These are phyloP conservation scores for Talaromyces nanjingensis DNA, from an alignment of 495 filamentous ascomycete species.

Conservation along the genomic window DNA sequence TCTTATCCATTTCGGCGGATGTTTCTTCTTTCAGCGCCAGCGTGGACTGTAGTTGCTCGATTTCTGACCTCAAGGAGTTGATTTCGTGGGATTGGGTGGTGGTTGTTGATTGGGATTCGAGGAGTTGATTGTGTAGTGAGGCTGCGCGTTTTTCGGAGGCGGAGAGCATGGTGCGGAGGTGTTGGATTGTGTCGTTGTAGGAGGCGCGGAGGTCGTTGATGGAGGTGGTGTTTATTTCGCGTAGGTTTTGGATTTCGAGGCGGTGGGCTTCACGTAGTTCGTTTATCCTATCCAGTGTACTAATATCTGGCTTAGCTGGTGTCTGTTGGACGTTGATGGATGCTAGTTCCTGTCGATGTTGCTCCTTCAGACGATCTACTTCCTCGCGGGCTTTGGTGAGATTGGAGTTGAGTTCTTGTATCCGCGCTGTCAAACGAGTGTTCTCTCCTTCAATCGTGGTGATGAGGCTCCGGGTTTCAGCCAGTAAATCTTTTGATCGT, in stretches of 20 bases:
- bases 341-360: slow-evolving; percentile 22
- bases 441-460: slow-evolving; percentile 43
- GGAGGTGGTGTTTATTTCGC: slow-evolving; percentile 30
- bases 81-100: slow-evolving; percentile 20
- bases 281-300: no score
- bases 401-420: slow-evolving; percentile 27
- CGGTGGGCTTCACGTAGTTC: slow-evolving; percentile 29
- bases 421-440: slow-evolving; percentile 26
- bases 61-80: slow-evolving; percentile 25
- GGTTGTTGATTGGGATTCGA: slow-evolving; percentile 19
- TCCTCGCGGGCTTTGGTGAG: slow-evolving; percentile 30
- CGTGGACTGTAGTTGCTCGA: slow-evolving; percentile 26
- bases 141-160: slow-evolving; percentile 38
- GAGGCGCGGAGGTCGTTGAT: slow-evolving; percentile 34
- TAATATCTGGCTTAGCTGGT: no score
- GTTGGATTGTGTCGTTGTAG: slow-evolving; percentile 36
- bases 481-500: slow-evolving; percentile 29
- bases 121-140: slow-evolving; percentile 31
- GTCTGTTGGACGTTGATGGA: background rate
- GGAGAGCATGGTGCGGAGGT: slow-evolving; percentile 32
- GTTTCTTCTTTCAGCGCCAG: slow-evolving; percentile 37
- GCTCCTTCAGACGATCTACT: slow-evolving; percentile 25
- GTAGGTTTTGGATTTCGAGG: slow-evolving; percentile 31
- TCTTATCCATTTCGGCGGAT: slow-evolving; percentile 30
- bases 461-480: slow-evolving; percentile 36